A percentile compares a stretch with the other conserved stretches of the same genome.
Conservation (phyloP, 2,329 filamentous ascomycete genomes). For the Paracorniculantispora psalliotae region DNA sequence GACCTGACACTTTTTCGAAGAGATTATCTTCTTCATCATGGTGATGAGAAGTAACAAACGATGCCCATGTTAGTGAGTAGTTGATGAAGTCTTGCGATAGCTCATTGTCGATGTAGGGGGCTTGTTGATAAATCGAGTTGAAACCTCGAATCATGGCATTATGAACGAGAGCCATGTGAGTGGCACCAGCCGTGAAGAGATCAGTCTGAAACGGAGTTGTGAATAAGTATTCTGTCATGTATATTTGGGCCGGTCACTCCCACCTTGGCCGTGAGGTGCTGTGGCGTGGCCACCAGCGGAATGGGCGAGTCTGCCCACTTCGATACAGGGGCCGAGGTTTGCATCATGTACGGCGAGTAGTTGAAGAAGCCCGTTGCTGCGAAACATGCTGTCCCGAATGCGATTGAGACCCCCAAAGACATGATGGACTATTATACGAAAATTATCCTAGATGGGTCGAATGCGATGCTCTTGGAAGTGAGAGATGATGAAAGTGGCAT, state of each 20-base stretch:
- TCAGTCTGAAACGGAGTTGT: constrained; percentile 38
- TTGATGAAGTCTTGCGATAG: constrained; percentile 54
- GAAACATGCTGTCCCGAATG: constrained; percentile 26
- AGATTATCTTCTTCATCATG: constrained; percentile 54
- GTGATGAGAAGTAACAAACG: constrained; percentile 56
- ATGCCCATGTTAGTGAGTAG: constrained; percentile 54
- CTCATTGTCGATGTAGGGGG: constrained; percentile 43
- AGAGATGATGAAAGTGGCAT: neutral
- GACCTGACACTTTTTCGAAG: constrained; percentile 49
- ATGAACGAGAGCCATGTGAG: constrained; percentile 58
- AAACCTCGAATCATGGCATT: constrained; percentile 59
- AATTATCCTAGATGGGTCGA: neutral
- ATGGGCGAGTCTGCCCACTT: constrained; percentile 53
- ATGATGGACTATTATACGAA: constrained; percentile 16
- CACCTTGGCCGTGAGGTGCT: constrained; percentile 48
- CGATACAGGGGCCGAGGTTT: constrained; percentile 26
- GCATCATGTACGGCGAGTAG: constrained; percentile 32
- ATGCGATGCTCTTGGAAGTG: neutral
- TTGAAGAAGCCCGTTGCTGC: constrained; percentile 28
- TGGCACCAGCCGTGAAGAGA: constrained; percentile 53
- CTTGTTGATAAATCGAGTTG: constrained; percentile 60
- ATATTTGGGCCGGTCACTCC: neutral
- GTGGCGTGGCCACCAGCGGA: constrained; percentile 49
- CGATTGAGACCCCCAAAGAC: constrained; percentile 19
- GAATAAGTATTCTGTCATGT: neutral